Evolutionary conservation across 768 basidiomycete species (phyloP), one percentile per base, ranked within the genome.

Genomic region (Suillus subalutaceus): DNA sequence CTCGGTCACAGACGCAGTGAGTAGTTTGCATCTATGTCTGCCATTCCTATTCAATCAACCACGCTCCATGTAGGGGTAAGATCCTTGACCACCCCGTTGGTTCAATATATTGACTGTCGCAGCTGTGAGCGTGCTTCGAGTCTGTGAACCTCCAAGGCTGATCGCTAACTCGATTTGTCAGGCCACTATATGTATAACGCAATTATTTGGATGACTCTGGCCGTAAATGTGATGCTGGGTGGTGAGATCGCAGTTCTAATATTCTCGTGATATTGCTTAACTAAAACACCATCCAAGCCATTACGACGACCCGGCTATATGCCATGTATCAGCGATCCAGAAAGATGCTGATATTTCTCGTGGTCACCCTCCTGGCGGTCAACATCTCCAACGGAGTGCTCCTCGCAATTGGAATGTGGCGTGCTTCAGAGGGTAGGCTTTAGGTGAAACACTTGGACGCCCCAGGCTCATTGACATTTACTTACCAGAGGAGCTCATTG

Each of bases 271-370:
- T 16, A 55, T 55, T 35, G 8, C 8, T 53, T 30, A 16, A 53
- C 53, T 55, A 9, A 55, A 32, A 18, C 16, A 35, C 15, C 30
- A 55, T 55, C 2, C 30, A 55, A 55, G 53, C 6, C 30, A 55
- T 55, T 18, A 55, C 53, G 30, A 10, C 16, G 53, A 32, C 53
- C 16, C 53, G 53, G 4, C 32, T 55, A 32, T 55, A 55, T 55
- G 53, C 53, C 9, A 55, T 55, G 53, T 55, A 55, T 20, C 53
- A 55, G 30, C 53, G 53, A 55, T 55, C 53, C 53, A 32, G 53
- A 55, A 55, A 55, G 30, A 55, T 55, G 30, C 53, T 55, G 2
- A 32, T 32, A 55, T 55, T 55, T 32, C 53, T 55, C 18, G 30
- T 55, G 30, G 53, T 35, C 30, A 32, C 53, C 30, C 53, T 55